Conservation (phyloP, 352 stramenopile species). For the Pythium brassicae region DNA sequence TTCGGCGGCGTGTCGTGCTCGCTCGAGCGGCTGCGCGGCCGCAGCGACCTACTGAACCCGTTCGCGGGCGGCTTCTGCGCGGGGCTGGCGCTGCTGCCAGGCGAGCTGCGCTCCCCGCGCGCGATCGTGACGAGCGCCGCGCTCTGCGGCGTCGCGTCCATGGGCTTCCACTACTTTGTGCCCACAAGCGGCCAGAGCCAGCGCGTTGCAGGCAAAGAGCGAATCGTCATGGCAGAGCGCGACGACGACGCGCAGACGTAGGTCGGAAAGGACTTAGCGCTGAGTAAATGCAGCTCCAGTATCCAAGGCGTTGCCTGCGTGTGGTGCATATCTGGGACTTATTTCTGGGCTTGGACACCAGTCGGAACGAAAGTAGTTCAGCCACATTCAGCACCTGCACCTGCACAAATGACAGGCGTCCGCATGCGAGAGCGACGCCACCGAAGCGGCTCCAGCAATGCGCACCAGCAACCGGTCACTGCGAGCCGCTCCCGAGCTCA, state of each 20-base stretch:
- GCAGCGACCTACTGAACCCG: constrained; percentile 58
- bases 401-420: background rate
- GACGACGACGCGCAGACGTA: background rate
- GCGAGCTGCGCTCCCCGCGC: constrained; percentile 43
- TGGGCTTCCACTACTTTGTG: constrained; percentile 58
- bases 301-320: no score
- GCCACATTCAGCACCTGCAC: no score
- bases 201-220: background rate
- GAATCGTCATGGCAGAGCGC: background rate
- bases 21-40: constrained; percentile 52
- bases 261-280: no score
- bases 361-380: no score
- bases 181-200: constrained; percentile 29
- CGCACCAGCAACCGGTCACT: constrained; percentile 7
- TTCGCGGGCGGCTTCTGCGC: constrained; percentile 66
- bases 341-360: background rate
- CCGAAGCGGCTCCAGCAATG: constrained; percentile 53
- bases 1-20: constrained; percentile 71
- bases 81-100: constrained; percentile 40
- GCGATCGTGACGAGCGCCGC: constrained; percentile 33
- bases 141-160: constrained; percentile 47
- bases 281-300: no score
- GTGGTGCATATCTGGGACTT: no score
- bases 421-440: constrained; percentile 45
- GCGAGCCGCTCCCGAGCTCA: background rate